Conservation (phyloP, 352 stramenopile species). For the Phytophthora idaei region DNA sequence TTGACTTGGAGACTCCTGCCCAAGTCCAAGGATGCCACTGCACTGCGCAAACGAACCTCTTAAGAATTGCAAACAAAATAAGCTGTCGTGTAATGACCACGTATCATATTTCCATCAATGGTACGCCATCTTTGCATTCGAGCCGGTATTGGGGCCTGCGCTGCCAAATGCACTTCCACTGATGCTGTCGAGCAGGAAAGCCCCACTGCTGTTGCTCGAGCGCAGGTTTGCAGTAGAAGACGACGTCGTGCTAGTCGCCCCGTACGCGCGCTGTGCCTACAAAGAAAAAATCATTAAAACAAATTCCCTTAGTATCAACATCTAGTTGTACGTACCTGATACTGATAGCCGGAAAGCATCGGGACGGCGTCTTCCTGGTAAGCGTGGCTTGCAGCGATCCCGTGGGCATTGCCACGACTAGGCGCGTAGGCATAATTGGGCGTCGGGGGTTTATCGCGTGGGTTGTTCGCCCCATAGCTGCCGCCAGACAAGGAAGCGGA, state of each 20-base stretch:
- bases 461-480: slow-evolving; percentile 37
- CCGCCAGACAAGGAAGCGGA: slow-evolving; percentile 41
- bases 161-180: slow-evolving; percentile 47
- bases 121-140: slow-evolving; percentile 28
- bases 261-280: slow-evolving; percentile 54
- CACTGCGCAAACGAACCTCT: too few species aligned
- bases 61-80: too few species aligned
- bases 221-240: slow-evolving; percentile 39
- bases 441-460: slow-evolving; percentile 44
- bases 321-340: slow-evolving; percentile 44
- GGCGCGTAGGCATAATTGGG: slow-evolving; percentile 47
- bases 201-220: slow-evolving; percentile 53
- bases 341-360: slow-evolving; percentile 71
- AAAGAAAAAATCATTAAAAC: neutral
- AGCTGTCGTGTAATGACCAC: too few species aligned
- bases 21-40: too few species aligned
- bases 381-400: slow-evolving; percentile 28
- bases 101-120: slow-evolving; percentile 10
- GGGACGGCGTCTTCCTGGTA: slow-evolving; percentile 57
- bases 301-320: neutral
- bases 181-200: slow-evolving; percentile 52
- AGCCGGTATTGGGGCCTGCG: slow-evolving; percentile 29
- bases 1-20: too few species aligned
- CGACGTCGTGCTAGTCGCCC: slow-evolving; percentile 32
- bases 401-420: slow-evolving; percentile 40